Base-by-base conservation (phyloP, 495 filamentous ascomycete species). In the Hyaloscypha finlandica region DNA sequence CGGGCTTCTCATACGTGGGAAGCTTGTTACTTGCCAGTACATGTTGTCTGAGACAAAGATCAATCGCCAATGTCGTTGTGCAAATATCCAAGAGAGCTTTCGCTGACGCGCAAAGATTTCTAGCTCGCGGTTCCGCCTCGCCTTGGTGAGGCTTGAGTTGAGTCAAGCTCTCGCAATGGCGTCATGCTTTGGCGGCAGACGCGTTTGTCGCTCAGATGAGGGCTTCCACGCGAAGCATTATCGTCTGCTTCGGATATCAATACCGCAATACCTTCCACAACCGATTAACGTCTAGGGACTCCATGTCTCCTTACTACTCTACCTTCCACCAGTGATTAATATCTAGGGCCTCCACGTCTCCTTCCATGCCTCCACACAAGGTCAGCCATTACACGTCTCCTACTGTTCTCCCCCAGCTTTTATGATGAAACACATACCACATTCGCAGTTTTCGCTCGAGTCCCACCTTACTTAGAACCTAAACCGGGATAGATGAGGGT, bases 21-120 rank as follows among this genome's bases (percentile, higher is more conserved):
- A 80, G 85, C 88, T 90, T 94, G 92, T 86, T 96, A 95, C 93
- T 97, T 93, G 93, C 93, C 93, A 97, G 93, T 96, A 95, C 84
- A 86, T 81, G 77, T 90, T 92, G 91, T 95, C 93, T 97, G 93
- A 94, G 68, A 63, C 39, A 59, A 25, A 53, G 31, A 35, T 61
- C 58, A 16, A 61, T 31, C 6, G 16, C 33, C 19, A 11, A n/a
- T 42, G 33, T 56, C 59, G 31, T 19, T 51, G 22, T 71, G 39
- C 33, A 63, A 66, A 1, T n/a, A n/a, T 8, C 39, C 16, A 8
- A 37, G 11, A 12, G 35, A 61, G 31, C 59, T 58, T 20, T 61
- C 68, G 60, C 68, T 71, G 32, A 68, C 65, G 61, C 63, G 30
- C 19, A 57, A 71, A 68, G 48, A 20, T 66, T 61, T 70, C 9